These are phyloP conservation scores for Sphaerulina vaccinii DNA, from an alignment of 2,329 filamentous ascomycete species.

Conservation along the genomic window DNA sequence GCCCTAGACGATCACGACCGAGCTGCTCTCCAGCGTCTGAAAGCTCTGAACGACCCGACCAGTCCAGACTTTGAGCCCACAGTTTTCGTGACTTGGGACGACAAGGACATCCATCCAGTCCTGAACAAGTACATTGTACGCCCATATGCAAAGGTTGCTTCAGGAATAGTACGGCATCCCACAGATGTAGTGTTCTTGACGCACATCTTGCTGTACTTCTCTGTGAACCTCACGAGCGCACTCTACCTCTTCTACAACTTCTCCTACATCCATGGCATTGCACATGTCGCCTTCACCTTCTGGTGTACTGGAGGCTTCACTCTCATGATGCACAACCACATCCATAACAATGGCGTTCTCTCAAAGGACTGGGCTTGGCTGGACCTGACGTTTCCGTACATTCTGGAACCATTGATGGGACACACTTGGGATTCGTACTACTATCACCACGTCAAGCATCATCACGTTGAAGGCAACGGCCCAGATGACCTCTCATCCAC, in stretches of 20 bases:
- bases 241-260: slow-evolving; percentile 65
- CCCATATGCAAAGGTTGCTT: slow-evolving; percentile 60
- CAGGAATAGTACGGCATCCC: slow-evolving; percentile 59
- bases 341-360: slow-evolving; percentile 71
- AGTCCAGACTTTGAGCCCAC: slow-evolving; percentile 55
- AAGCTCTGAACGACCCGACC: slow-evolving; percentile 51
- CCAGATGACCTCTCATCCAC: slow-evolving; percentile 74
- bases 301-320: slow-evolving; percentile 74
- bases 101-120: slow-evolving; percentile 44
- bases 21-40: slow-evolving; percentile 45
- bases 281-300: slow-evolving; percentile 64
- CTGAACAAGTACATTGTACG: slow-evolving; percentile 54
- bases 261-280: slow-evolving; percentile 63
- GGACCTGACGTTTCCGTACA: slow-evolving; percentile 68
- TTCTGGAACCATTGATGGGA: slow-evolving; percentile 73
- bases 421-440: slow-evolving; percentile 85
- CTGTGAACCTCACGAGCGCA: slow-evolving; percentile 68
- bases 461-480: slow-evolving; percentile 79
- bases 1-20: slow-evolving; percentile 20
- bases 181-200: slow-evolving; percentile 78
- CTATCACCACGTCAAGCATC: slow-evolving; percentile 83
- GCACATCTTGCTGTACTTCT: slow-evolving; percentile 70
- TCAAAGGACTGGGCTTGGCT: slow-evolving; percentile 55
- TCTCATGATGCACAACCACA: slow-evolving; percentile 81
- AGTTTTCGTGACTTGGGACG: slow-evolving; percentile 55